Evolutionary conservation across 2,329 filamentous ascomycete species (phyloP), one percentile per base, ranked within the genome.

Genomic region (Fusarium pseudonygamai): DNA sequence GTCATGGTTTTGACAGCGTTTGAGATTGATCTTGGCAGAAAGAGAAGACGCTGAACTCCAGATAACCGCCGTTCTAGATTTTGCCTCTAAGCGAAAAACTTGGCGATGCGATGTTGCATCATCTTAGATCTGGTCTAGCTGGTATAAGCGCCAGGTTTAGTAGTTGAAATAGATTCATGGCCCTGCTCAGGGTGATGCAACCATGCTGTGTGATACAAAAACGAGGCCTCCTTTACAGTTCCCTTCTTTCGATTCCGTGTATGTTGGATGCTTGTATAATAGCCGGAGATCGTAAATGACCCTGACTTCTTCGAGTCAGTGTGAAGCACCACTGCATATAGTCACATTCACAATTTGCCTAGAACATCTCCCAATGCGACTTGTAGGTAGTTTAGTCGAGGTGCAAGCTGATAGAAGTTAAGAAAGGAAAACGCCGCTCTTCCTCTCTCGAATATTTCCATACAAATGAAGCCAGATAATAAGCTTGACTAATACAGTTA

Each of bases 1-100:
- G 50, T 60, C 64, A 60, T 72, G 58, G 58, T 46, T 63, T 69
- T 61, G 47, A 50, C 24, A 18, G 57, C 32, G 58, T 47, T 46
- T 36, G 42, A 30, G 30, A 61, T 60, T 58, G 46, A 40, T 62
- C n/a, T 49, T 11, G 30, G 36, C 47, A 20, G 20, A 45, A 46
- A 55, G 40, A 40, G 53, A 50, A 55, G 36, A 43, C 24, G 20
- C 32, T 39, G 32, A 49, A 36, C 39, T 52, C 7, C n/a, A 32
- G 37, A 53, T 62, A 60, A 40, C 52, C 56, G 60, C 60, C 55
- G 39, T 32, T 34, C 22, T 28, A 55, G n/a, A 28, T 15, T 39
- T 42, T 40, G 5, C 34, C 45, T 15, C 16, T 52, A 46, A 39
- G 59, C 62, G 46, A 74, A 39, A 71, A 63, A 40, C 30, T 43